A percentile compares a stretch with the other conserved stretches of the same genome.
Evolutionary conservation across 441 rosid genomes (phyloP).

Genomic region (Aleurites moluccanus): DNA sequence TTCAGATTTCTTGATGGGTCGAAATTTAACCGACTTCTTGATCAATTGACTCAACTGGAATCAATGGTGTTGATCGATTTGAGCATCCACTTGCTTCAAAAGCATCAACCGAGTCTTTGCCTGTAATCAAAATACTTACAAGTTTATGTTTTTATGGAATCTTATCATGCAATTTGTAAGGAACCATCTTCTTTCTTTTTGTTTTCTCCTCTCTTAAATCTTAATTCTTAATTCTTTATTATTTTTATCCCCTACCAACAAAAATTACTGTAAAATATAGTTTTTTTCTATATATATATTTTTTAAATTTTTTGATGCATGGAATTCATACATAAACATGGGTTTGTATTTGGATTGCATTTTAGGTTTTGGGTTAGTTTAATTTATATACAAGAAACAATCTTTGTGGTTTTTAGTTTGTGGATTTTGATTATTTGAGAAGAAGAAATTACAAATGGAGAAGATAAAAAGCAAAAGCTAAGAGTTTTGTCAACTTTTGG

Average conservation of each 20-base stretch:
- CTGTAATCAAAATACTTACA: conserved; percentile 37
- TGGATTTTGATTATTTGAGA: neutral
- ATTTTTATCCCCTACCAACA: too few relatives aligned
- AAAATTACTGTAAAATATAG: conserved; percentile 8
- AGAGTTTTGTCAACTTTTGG: conserved; percentile 64
- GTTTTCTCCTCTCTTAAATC: too few relatives aligned
- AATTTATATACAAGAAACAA: conserved; percentile 20
- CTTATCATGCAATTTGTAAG: conserved; percentile 83
- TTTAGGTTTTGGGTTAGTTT: neutral
- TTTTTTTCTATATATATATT: too few relatives aligned
- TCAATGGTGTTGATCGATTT: conserved; percentile 48
- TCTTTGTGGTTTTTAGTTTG: neutral
- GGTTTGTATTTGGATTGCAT: neutral
- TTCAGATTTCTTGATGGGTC: too few relatives aligned
- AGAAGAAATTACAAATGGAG: conserved; percentile 48
- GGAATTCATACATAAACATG: neutral
- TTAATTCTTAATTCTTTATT: neutral
- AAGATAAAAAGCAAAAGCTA: conserved; percentile 34
- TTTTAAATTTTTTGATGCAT: neutral
- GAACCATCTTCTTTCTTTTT: conserved; percentile 43
- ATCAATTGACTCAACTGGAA: conserved; percentile 66
- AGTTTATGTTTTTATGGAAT: conserved; percentile 43
- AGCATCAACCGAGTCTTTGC: conserved; percentile 67
- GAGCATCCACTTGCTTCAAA: conserved; percentile 79
- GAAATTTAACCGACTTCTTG: too few relatives aligned